Percentiles rank a stretch among this genome's conserved stretches.
Evolutionary conservation across 345 rosid species (phyloP).

Genomic region (Brassica carinata): DNA sequence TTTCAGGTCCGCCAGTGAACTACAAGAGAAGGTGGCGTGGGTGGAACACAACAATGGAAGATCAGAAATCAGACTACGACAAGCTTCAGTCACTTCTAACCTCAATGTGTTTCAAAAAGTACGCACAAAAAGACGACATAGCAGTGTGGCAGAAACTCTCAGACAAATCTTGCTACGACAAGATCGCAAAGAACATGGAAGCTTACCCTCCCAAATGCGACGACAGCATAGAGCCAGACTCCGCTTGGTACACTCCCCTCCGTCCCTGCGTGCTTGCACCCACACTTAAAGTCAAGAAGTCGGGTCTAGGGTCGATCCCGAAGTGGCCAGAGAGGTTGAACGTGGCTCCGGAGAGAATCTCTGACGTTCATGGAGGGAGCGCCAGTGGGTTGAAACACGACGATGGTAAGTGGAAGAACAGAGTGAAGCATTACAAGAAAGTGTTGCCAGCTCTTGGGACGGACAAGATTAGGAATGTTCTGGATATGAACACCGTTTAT

Average conservation of each 20-base stretch:
- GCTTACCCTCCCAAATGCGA: slow-evolving; percentile 88
- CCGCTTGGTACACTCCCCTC: slow-evolving; percentile 97
- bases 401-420: slow-evolving; percentile 78
- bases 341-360: slow-evolving; percentile 66
- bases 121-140: slow-evolving; percentile 79
- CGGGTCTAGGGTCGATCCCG: slow-evolving; percentile 61
- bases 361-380: slow-evolving; percentile 72
- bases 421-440: slow-evolving; percentile 90
- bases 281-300: slow-evolving; percentile 51
- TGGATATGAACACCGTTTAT: slow-evolving; percentile 96
- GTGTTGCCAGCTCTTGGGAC: slow-evolving; percentile 80
- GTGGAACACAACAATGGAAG: slow-evolving; percentile 95
- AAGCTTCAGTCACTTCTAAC: slow-evolving; percentile 74
- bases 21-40: slow-evolving; percentile 87
- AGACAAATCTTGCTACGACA: slow-evolving; percentile 68
- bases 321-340: slow-evolving; percentile 87
- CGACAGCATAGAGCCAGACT: slow-evolving; percentile 89
- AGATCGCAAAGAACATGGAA: slow-evolving; percentile 60
- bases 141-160: slow-evolving; percentile 94
- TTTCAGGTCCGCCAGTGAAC: slow-evolving; percentile 97
- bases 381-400: slow-evolving; percentile 66
- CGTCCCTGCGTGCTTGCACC: slow-evolving; percentile 89
- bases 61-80: slow-evolving; percentile 82
- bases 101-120: slow-evolving; percentile 89
- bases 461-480: slow-evolving; percentile 78